phyloP scores from a whole-genome alignment of 2,329 filamentous ascomycete genomes.

The Phialemoniopsis sp. region DNA sequence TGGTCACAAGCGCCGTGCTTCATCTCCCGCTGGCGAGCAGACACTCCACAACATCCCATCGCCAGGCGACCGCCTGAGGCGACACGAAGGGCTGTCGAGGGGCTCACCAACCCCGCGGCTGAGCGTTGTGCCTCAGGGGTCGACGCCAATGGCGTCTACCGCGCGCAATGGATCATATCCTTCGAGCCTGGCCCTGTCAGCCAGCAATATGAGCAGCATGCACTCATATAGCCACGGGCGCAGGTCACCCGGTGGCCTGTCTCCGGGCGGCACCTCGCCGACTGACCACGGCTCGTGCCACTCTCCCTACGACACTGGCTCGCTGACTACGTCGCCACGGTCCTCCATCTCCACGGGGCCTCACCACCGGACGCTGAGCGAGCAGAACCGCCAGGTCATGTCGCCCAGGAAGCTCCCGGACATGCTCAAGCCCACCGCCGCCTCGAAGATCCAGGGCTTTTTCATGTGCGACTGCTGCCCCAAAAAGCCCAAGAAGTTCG shows the following conservation, averaged over 20 bases:
- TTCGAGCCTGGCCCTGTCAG: slow-evolving; percentile 37
- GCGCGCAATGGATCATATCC: slow-evolving; percentile 44
- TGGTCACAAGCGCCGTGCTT: slow-evolving; percentile 52
- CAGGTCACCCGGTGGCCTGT: slow-evolving; percentile 39
- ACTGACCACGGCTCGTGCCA: slow-evolving; percentile 33
- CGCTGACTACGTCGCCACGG: slow-evolving; percentile 45
- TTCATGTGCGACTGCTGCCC: slow-evolving; percentile 89
- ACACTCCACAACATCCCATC: slow-evolving; percentile 34
- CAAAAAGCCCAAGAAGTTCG: slow-evolving; percentile 95
- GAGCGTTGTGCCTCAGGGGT: slow-evolving; percentile 38
- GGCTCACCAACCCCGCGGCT: slow-evolving; percentile 49
- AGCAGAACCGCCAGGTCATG: slow-evolving; percentile 30
- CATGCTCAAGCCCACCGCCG: slow-evolving; percentile 37
- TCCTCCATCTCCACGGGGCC: slow-evolving; percentile 34
- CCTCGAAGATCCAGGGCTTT: slow-evolving; percentile 47
- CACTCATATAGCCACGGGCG: slow-evolving; percentile 33
- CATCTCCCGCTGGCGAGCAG: slow-evolving; percentile 48
- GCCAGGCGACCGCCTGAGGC: slow-evolving; percentile 39
- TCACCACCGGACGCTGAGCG: slow-evolving; percentile 43
- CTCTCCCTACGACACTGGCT: slow-evolving; percentile 46
- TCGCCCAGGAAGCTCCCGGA: slow-evolving; percentile 50
- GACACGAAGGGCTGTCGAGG: slow-evolving; percentile 43
- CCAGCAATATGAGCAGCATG: slow-evolving; percentile 36
- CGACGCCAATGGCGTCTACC: slow-evolving; percentile 36
- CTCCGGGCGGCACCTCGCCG: slow-evolving; percentile 46